Evolutionary conservation across 352 stramenopile species (phyloP).

Genomic region (Phytophthora pseudosyringae): DNA sequence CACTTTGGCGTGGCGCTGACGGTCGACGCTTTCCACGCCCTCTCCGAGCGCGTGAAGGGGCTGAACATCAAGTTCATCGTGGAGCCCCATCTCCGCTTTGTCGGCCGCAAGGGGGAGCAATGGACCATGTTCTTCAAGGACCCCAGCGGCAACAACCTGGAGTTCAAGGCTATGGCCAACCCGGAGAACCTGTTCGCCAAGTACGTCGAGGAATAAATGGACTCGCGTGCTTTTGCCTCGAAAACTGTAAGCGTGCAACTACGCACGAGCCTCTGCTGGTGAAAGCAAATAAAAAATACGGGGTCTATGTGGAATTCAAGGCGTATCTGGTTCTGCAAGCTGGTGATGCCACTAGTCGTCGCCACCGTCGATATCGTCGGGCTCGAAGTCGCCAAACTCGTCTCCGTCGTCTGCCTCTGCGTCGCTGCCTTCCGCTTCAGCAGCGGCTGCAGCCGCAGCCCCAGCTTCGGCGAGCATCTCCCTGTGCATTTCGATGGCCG

Average conservation of each 20-base stretch:
- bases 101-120: slow-evolving; percentile 95
- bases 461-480: slow-evolving; percentile 57
- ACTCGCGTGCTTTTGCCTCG: background rate
- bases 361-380: slow-evolving; percentile 61
- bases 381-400: slow-evolving; percentile 58
- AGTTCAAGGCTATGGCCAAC: slow-evolving; percentile 99
- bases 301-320: slow-evolving; percentile 27
- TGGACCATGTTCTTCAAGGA: slow-evolving; percentile 99
- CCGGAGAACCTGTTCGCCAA: slow-evolving; percentile 98
- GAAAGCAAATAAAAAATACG: slow-evolving; percentile 29
- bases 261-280: background rate
- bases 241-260: slow-evolving; percentile 1
- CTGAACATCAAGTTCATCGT: slow-evolving; percentile 95
- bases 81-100: slow-evolving; percentile 95
- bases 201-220: slow-evolving; percentile 86
- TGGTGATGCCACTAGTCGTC: slow-evolving; percentile 37
- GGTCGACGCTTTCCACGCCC: slow-evolving; percentile 92
- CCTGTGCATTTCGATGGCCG: slow-evolving; percentile 87
- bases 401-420: slow-evolving; percentile 43
- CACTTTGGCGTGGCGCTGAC: slow-evolving; percentile 95
- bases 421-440: slow-evolving; percentile 40
- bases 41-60: slow-evolving; percentile 84
- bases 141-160: slow-evolving; percentile 97
- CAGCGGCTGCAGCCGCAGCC: slow-evolving; percentile 35
- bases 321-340: slow-evolving; percentile 7